Evolutionary conservation across 2,329 filamentous ascomycete species (phyloP).

Genomic region (Aspergillus amoenus): DNA sequence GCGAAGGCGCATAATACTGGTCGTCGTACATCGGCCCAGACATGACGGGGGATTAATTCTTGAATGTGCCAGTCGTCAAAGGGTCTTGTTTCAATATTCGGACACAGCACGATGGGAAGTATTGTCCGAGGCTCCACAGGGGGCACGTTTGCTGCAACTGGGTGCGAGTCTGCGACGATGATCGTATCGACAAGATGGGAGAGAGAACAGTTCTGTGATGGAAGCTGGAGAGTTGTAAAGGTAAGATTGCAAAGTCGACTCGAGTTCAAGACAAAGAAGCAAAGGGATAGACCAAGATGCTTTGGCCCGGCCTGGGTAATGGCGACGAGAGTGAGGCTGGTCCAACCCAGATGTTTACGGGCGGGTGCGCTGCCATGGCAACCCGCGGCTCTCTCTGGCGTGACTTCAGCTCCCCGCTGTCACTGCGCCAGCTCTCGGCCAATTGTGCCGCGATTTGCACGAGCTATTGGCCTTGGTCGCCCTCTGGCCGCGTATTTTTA

Average conservation of each 20-base stretch:
- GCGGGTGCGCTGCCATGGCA: constrained; percentile 40
- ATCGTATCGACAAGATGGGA: not conserved
- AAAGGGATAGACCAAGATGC: constrained; percentile 14
- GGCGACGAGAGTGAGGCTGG: constrained; percentile 18
- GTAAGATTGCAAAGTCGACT: not conserved
- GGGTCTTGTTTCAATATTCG: constrained; percentile 14
- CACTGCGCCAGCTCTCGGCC: not conserved
- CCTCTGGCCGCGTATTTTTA: constrained; percentile 1
- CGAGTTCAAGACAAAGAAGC: constrained; percentile 15
- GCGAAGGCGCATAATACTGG: constrained; percentile 55
- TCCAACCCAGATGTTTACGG: constrained; percentile 33
- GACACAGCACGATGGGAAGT: constrained; percentile 15
- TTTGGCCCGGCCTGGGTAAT: not conserved
- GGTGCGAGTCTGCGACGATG: not conserved
- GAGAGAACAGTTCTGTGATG: not conserved
- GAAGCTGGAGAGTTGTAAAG: not conserved
- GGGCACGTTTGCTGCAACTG: constrained; percentile 14
- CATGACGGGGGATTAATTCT: constrained; percentile 27
- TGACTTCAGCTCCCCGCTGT: constrained; percentile 3
- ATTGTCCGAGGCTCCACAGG: constrained; percentile 19
- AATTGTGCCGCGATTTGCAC: not conserved
- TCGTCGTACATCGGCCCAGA: constrained; percentile 38
- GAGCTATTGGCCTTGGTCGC: not conserved
- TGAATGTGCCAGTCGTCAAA: constrained; percentile 19
- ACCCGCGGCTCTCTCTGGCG: constrained; percentile 23